Percentiles rank a stretch among this genome's conserved stretches.
phyloP scores from a whole-genome alignment of 495 filamentous ascomycete genomes.

The Aspergillus asperescens region DNA sequence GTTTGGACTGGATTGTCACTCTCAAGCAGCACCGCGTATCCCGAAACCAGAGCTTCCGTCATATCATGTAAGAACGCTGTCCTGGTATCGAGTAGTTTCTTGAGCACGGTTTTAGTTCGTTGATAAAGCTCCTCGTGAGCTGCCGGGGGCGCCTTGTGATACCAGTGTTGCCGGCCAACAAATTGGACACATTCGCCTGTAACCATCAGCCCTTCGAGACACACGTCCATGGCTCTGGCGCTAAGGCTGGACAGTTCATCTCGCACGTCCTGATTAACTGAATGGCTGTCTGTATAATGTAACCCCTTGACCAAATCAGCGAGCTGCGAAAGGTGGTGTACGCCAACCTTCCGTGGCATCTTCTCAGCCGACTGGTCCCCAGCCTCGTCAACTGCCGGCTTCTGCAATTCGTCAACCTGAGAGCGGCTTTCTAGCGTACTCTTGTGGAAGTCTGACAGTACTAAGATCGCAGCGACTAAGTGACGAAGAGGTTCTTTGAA shows the following conservation, averaged over 20 bases:
- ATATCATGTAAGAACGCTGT: constrained; percentile 14
- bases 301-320: constrained; percentile 16
- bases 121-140: constrained; percentile 10
- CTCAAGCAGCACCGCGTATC: not conserved
- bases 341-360: constrained; percentile 13
- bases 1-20: not conserved
- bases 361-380: not conserved
- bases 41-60: constrained; percentile 11
- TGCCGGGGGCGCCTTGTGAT: constrained; percentile 8
- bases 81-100: constrained; percentile 6
- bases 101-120: constrained; percentile 9
- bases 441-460: constrained; percentile 22
- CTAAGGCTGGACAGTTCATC: constrained; percentile 4
- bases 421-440: constrained; percentile 8
- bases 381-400: not conserved
- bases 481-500: constrained; percentile 21
- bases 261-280: constrained; percentile 8
- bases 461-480: constrained; percentile 11
- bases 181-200: constrained; percentile 19
- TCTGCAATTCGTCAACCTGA: constrained; percentile 10
- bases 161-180: constrained; percentile 16
- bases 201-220: constrained; percentile 9
- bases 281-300: constrained; percentile 9
- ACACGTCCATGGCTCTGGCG: constrained; percentile 12
- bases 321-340: constrained; percentile 17